Evolutionary conservation across 257 asterid species (phyloP).

Genomic region (Henckelia pumila): DNA sequence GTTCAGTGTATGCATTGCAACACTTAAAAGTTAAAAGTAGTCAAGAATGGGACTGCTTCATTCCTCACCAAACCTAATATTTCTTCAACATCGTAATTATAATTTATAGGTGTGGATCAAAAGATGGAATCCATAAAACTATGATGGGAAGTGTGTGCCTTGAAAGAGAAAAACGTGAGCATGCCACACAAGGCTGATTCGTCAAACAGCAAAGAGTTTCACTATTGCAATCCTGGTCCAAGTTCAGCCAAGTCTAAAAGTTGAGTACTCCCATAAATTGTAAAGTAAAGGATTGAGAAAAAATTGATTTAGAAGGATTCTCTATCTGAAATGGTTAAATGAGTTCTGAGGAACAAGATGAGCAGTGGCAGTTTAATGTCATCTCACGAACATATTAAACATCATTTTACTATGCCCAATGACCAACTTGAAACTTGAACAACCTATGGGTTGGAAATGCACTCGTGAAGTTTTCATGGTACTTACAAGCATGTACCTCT

Average conservation of each 20-base stretch:
- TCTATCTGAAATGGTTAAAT: background rate
- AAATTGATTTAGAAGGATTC: background rate
- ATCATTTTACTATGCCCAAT: background rate
- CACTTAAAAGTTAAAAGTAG: conserved; percentile 2
- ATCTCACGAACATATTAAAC: background rate
- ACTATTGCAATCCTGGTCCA: background rate
- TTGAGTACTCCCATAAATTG: background rate
- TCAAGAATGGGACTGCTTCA: conserved; percentile 8
- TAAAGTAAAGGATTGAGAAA: background rate
- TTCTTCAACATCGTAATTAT: no score
- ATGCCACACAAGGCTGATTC: background rate
- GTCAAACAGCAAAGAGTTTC: background rate
- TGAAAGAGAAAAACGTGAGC: background rate
- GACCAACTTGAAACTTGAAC: background rate
- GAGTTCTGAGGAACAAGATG: background rate
- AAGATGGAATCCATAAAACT: background rate
- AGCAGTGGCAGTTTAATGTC: background rate
- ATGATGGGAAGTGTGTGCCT: background rate
- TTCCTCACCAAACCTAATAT: background rate
- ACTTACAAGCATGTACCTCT: conserved; percentile 85
- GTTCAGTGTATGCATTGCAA: conserved; percentile 9
- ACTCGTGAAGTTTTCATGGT: conserved; percentile 27
- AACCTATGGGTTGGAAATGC: conserved; percentile 19
- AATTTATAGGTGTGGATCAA: background rate
- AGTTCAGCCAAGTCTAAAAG: background rate